A percentile compares a stretch with the other conserved stretches of the same genome.
Evolutionary conservation across 1,139 yeast genomes (phyloP).

Genomic region (Pichia sp.): DNA sequence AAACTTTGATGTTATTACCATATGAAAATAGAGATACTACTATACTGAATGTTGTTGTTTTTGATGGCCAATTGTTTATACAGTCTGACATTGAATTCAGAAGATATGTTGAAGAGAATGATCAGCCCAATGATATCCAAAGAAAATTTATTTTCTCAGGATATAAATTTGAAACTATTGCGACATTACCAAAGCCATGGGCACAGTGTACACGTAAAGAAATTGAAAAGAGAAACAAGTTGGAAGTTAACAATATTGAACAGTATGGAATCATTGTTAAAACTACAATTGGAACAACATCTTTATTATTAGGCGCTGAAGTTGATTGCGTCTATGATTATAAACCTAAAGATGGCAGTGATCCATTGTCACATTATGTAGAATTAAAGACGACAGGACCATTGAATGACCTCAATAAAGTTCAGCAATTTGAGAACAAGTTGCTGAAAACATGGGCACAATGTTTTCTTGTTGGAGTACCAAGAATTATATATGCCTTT

Average conservation of each 20-base stretch:
- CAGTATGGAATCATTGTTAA: conserved; percentile 73
- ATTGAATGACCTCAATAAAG: conserved; percentile 47
- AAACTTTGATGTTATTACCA: conserved; percentile 58
- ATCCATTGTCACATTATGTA: conserved; percentile 65
- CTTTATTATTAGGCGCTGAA: conserved; percentile 76
- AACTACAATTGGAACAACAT: conserved; percentile 74
- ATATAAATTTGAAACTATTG: conserved; percentile 75
- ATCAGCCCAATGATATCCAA: conserved; percentile 32
- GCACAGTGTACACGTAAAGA: conserved; percentile 54
- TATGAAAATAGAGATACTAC: conserved; percentile 51
- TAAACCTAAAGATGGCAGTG: conserved; percentile 45
- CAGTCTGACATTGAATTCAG: conserved; percentile 48
- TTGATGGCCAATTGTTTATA: conserved; percentile 83
- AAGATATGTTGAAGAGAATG: conserved; percentile 15
- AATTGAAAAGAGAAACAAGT: conserved; percentile 58
- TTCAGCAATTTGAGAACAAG: conserved; percentile 62
- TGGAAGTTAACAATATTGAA: conserved; percentile 55
- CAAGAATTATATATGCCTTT: conserved; percentile 75
- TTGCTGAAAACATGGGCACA: conserved; percentile 87
- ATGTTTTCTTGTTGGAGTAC: conserved; percentile 79
- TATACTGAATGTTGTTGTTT: conserved; percentile 53
- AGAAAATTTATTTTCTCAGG: conserved; percentile 58
- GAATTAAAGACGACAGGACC: conserved; percentile 72
- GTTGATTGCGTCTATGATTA: conserved; percentile 87
- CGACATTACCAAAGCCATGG: conserved; percentile 77